phyloP scores from a whole-genome alignment of 2,329 filamentous ascomycete genomes.

The Balansia obtecta region DNA sequence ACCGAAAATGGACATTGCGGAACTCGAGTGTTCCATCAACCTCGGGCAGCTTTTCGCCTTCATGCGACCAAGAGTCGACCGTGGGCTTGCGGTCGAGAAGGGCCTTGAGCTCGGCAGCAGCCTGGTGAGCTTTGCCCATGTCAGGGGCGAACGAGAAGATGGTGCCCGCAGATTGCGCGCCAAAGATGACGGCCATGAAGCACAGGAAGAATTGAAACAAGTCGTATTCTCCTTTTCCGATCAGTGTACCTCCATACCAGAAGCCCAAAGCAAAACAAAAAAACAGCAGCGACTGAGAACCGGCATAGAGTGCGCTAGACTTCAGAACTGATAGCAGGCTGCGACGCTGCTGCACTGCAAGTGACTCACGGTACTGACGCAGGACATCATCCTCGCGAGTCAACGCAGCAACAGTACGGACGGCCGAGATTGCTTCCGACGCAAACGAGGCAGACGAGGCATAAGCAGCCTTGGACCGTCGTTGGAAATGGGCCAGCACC shows the following conservation, averaged over 20 bases:
- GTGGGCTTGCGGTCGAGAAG: constrained; percentile 72
- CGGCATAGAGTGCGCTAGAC: constrained; percentile 69
- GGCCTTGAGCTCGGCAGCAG: constrained; percentile 66
- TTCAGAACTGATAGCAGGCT: constrained; percentile 64
- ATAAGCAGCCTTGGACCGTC: constrained; percentile 68
- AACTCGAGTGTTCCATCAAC: constrained; percentile 79
- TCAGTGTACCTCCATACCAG: constrained; percentile 78
- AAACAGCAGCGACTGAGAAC: constrained; percentile 74
- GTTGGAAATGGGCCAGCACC: constrained; percentile 68
- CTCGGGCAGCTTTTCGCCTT: constrained; percentile 48
- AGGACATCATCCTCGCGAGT: constrained; percentile 79
- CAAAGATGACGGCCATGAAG: constrained; percentile 80
- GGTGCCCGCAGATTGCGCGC: constrained; percentile 79
- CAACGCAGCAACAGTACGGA: constrained; percentile 83
- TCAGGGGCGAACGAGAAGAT: constrained; percentile 86
- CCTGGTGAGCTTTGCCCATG: constrained; percentile 84
- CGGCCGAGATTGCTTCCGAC: constrained; percentile 86
- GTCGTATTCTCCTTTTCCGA: constrained; percentile 56
- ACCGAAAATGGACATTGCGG: constrained; percentile 85
- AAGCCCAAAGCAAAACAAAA: constrained; percentile 78
- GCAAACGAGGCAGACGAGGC: constrained; percentile 73
- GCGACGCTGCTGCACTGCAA: constrained; percentile 52
- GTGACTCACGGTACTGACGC: constrained; percentile 52
- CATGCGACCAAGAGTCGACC: constrained; percentile 70
- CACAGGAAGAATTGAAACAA: constrained; percentile 88